A percentile compares a stretch with the other conserved stretches of the same genome.
Conservation (phyloP, 2,329 filamentous ascomycete species). For the Neofusicoccum kwambonambiense region DNA sequence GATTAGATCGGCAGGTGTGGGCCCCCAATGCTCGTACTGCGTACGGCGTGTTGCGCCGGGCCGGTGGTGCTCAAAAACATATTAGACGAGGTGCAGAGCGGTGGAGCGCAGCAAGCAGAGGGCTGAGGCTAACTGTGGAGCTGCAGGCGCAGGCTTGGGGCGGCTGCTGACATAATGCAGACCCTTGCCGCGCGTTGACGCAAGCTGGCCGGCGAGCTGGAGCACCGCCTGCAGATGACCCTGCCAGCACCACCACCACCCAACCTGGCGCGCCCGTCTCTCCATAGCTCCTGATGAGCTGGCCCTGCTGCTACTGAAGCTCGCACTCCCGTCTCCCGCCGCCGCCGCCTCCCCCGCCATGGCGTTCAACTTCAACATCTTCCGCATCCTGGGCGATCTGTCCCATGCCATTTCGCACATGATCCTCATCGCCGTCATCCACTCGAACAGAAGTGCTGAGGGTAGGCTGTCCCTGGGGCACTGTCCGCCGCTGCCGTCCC, state of each 20-base stretch:
- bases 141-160: neutral
- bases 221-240: slow-evolving; percentile 5
- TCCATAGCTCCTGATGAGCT: slow-evolving; percentile 2
- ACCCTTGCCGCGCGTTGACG: slow-evolving; percentile 9
- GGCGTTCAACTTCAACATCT: slow-evolving; percentile 44
- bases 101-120: neutral
- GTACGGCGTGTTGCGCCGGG: too few species aligned
- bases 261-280: neutral
- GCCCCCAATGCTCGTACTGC: neutral
- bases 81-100: neutral
- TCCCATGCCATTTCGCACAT: slow-evolving; percentile 84
- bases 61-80: too few species aligned
- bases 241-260: neutral
- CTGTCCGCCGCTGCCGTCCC: neutral
- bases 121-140: neutral
- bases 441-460: slow-evolving; percentile 83
- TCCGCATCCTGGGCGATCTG: slow-evolving; percentile 79
- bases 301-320: slow-evolving; percentile 9
- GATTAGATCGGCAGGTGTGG: neutral
- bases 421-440: slow-evolving; percentile 88
- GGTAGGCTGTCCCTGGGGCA: slow-evolving; percentile 46
- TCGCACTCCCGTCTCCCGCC: neutral
- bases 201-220: slow-evolving; percentile 10
- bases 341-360: slow-evolving; percentile 22
- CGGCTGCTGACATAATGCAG: slow-evolving; percentile 3